Conservation (phyloP, 164 flowering plant genomes). For the Saururus chinensis region DNA sequence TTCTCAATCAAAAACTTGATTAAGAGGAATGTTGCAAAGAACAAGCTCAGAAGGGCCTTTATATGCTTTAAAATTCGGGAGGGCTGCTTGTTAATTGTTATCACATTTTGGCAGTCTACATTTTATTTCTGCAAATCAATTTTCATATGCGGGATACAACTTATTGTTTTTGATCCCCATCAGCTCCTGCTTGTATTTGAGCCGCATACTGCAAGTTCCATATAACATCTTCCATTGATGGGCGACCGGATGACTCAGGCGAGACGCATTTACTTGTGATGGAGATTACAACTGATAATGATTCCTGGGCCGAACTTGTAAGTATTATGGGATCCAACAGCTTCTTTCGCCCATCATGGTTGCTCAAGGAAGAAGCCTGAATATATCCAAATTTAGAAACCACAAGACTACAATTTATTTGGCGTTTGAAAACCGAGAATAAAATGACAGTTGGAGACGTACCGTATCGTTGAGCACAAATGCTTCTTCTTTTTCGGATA, state of each 20-base stretch:
- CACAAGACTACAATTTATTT: too few relatives aligned
- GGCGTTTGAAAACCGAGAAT: not conserved
- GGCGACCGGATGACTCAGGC: constrained; percentile 49
- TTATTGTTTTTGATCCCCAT: constrained; percentile 69
- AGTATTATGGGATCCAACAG: constrained; percentile 78
- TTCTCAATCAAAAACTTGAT: too few relatives aligned
- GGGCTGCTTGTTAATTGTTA: not conserved
- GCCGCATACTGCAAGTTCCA: constrained; percentile 98
- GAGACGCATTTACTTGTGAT: constrained; percentile 79
- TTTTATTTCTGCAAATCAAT: not conserved
- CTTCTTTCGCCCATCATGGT: constrained; percentile 63
- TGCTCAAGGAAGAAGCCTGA: constrained; percentile 76
- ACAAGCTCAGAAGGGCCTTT: not conserved
- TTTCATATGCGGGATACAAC: constrained; percentile 13
- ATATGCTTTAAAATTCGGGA: not conserved
- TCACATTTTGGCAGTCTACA: not conserved
- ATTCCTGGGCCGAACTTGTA: constrained; percentile 63
- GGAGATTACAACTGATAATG: constrained; percentile 63
- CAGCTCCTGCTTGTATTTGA: constrained; percentile 80
- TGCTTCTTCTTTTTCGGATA: constrained; percentile 58
- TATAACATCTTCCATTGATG: constrained; percentile 92
- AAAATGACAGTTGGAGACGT: constrained; percentile 6
- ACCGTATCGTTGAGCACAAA: constrained; percentile 73
- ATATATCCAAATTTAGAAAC: not conserved
- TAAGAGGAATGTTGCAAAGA: too few relatives aligned